These are phyloP conservation scores for Tolypocladium sp. DNA, from an alignment of 2,329 filamentous ascomycete species.

Conservation along the genomic window DNA sequence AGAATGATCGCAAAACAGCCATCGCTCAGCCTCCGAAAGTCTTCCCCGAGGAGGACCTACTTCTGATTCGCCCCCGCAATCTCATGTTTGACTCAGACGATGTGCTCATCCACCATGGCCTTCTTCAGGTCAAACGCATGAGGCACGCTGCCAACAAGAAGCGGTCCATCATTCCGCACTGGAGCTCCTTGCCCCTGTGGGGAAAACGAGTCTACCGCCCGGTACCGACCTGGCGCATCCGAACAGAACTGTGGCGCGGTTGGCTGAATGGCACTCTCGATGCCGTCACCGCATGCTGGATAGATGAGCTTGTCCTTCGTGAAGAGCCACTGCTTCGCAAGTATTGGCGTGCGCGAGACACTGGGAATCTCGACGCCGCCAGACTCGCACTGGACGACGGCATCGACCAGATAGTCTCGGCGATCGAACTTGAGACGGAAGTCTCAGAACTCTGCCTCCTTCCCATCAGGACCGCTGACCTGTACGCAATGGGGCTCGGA, in stretches of 20 bases:
- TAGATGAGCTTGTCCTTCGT: constrained; percentile 38
- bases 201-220: constrained; percentile 19
- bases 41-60: constrained; percentile 17
- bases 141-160: constrained; percentile 9
- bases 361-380: constrained; percentile 30
- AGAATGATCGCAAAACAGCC: constrained; percentile 8
- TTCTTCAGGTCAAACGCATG: constrained; percentile 16
- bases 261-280: constrained; percentile 39
- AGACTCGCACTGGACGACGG: constrained; percentile 29
- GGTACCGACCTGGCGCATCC: constrained; percentile 35
- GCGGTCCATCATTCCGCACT: constrained; percentile 10
- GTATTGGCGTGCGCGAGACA: constrained; percentile 36
- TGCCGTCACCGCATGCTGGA: constrained; percentile 37
- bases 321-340: constrained; percentile 31
- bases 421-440: constrained; percentile 27
- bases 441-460: constrained; percentile 27
- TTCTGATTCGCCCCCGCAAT: constrained; percentile 17
- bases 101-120: constrained; percentile 22
- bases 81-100: constrained; percentile 24
- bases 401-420: constrained; percentile 24
- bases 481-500: constrained; percentile 31
- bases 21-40: constrained; percentile 14
- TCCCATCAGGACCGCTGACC: constrained; percentile 27
- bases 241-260: constrained; percentile 39
- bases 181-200: constrained; percentile 14